Conservation (phyloP, 768 basidiomycete genomes). For the Imleria badia region DNA sequence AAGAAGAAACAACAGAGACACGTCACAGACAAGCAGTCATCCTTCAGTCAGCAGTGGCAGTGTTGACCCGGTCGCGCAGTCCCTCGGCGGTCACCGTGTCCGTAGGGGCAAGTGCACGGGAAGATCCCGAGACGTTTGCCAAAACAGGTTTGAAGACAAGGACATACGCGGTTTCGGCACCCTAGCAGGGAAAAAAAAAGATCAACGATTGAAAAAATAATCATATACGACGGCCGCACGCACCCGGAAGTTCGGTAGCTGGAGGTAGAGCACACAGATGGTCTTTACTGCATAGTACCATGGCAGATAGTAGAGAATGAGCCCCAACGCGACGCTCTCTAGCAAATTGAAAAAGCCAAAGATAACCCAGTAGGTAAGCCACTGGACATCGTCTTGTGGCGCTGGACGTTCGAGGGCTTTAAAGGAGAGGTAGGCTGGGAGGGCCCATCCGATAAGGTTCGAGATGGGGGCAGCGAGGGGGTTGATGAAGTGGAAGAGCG, state of each 20-base stretch:
- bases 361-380: slow-evolving; percentile 97
- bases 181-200: slow-evolving; percentile 46
- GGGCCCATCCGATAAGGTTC: slow-evolving; percentile 90
- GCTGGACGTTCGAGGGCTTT: slow-evolving; percentile 89
- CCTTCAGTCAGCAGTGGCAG: slow-evolving; percentile 36
- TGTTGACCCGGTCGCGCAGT: slow-evolving; percentile 46
- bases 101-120: slow-evolving; percentile 42
- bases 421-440: slow-evolving; percentile 95
- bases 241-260: slow-evolving; percentile 82
- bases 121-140: slow-evolving; percentile 52
- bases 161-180: slow-evolving; percentile 81
- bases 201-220: neutral
- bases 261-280: slow-evolving; percentile 87
- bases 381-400: slow-evolving; percentile 85
- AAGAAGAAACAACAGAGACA: neutral
- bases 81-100: slow-evolving; percentile 52
- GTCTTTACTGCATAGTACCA: slow-evolving; percentile 97
- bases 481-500: slow-evolving; percentile 82
- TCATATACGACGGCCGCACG: slow-evolving; percentile 33
- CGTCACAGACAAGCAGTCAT: neutral
- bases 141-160: slow-evolving; percentile 79
- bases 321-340: slow-evolving; percentile 79
- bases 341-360: slow-evolving; percentile 93
- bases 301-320: slow-evolving; percentile 89
- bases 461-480: slow-evolving; percentile 90